These are phyloP conservation scores for Prinsepia uniflora DNA, from an alignment of 306 rosid species.

Conservation along the genomic window DNA sequence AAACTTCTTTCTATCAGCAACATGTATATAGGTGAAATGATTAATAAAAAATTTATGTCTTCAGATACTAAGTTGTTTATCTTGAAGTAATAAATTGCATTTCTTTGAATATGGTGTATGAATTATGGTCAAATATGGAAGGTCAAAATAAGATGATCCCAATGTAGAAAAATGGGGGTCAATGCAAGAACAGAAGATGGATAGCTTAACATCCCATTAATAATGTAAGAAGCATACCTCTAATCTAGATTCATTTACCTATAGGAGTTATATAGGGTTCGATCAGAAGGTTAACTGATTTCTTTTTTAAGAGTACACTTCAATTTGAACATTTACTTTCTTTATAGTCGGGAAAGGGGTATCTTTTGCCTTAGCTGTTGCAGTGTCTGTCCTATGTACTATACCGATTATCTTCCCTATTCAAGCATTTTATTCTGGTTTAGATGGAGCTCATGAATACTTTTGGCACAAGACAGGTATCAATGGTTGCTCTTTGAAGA, in stretches of 20 bases:
- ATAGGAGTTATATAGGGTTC: background rate
- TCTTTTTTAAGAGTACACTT: background rate
- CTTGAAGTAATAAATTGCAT: background rate
- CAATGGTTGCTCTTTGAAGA: slow-evolving; percentile 88
- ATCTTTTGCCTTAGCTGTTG: background rate
- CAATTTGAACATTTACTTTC: background rate
- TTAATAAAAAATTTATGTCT: background rate
- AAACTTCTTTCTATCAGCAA: slow-evolving; percentile 76
- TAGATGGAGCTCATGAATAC: slow-evolving; percentile 16
- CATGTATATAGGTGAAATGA: slow-evolving; percentile 64
- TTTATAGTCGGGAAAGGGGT: background rate
- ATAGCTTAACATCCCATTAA: background rate
- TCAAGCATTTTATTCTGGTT: background rate
- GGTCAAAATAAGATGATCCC: background rate
- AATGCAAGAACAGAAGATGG: background rate
- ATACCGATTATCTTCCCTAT: background rate
- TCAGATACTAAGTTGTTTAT: background rate
- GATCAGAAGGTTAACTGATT: background rate
- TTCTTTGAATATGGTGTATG: background rate
- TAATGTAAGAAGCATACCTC: background rate
- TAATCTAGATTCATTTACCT: background rate
- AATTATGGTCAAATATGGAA: background rate
- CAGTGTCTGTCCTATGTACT: background rate
- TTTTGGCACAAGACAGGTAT: slow-evolving; percentile 51
- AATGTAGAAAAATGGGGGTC: background rate